Percentiles rank a stretch among this genome's conserved stretches.
Conservation (phyloP, 2,329 filamentous ascomycete genomes). For the Aspergillus flavus region DNA sequence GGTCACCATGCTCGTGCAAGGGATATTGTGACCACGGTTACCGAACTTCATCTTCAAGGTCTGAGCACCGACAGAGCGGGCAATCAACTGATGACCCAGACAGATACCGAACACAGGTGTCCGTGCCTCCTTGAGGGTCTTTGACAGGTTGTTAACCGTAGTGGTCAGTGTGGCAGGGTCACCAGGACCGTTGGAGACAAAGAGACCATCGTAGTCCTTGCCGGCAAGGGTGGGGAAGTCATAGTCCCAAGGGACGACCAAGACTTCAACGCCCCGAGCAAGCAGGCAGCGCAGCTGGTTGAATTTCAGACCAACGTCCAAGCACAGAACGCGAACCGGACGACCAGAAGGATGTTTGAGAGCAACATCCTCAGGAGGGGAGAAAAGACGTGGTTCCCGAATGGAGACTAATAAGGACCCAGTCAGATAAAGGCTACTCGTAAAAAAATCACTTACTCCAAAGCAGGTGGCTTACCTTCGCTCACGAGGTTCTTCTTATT, state of each 20-base stretch:
- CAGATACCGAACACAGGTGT: conserved; percentile 96
- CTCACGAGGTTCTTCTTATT: conserved; percentile 91
- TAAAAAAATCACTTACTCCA: not conserved
- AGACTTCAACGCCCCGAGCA: conserved; percentile 85
- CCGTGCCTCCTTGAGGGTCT: conserved; percentile 74
- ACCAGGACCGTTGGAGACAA: conserved; percentile 96
- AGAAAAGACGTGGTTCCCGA: conserved; percentile 81
- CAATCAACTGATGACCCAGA: conserved; percentile 89
- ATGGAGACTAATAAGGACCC: conserved; percentile 72
- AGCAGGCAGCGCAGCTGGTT: conserved; percentile 96
- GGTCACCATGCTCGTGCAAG: conserved; percentile 92
- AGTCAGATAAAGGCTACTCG: conserved; percentile 29
- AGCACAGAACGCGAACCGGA: conserved; percentile 81
- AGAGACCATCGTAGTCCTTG: conserved; percentile 91
- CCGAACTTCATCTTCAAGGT: conserved; percentile 99
- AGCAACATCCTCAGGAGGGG: conserved; percentile 68
- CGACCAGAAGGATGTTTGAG: conserved; percentile 88
- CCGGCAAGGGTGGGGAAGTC: conserved; percentile 77
- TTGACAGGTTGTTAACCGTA: conserved; percentile 78
- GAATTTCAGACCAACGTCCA: conserved; percentile 98
- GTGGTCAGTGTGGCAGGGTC: conserved; percentile 81
- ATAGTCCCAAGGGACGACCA: conserved; percentile 95
- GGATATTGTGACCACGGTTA: conserved; percentile 98
- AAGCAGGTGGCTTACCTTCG: conserved; percentile 70
- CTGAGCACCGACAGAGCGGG: conserved; percentile 79